phyloP scores from a whole-genome alignment of 164 flowering plant species.

The Cinnamomum chago region DNA sequence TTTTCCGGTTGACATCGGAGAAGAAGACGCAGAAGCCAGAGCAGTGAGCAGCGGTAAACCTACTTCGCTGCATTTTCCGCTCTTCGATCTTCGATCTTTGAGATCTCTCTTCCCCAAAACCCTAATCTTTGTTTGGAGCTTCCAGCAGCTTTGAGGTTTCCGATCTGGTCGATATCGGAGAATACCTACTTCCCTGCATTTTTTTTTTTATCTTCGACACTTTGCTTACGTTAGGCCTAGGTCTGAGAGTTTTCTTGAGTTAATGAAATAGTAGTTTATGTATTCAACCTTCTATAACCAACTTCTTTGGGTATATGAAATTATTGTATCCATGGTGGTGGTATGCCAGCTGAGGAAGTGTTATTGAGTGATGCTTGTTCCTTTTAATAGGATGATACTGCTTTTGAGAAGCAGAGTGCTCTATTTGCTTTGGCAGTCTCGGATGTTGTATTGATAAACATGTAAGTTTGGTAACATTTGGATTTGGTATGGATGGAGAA shows the following conservation, averaged over 20 bases:
- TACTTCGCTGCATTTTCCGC: too few relatives aligned
- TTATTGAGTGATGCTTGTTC: neutral
- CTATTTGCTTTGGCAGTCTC: constrained; percentile 59
- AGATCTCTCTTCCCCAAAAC: too few relatives aligned
- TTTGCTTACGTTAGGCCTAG: too few relatives aligned
- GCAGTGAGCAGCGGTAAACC: too few relatives aligned
- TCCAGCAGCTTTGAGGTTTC: too few relatives aligned
- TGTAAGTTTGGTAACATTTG: constrained; percentile 28
- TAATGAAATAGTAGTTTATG: neutral
- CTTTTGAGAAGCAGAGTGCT: constrained; percentile 70
- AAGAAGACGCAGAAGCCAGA: too few relatives aligned
- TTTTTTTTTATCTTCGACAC: too few relatives aligned
- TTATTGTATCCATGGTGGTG: neutral
- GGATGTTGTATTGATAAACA: constrained; percentile 58
- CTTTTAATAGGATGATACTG: constrained; percentile 53
- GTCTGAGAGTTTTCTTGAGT: neutral
- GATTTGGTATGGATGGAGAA: neutral
- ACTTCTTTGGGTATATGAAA: neutral
- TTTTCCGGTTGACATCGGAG: too few relatives aligned
- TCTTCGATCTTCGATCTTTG: too few relatives aligned
- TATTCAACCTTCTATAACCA: neutral
- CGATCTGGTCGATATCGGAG: too few relatives aligned
- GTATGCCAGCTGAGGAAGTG: neutral
- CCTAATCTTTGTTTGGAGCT: too few relatives aligned
- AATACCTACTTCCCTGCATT: too few relatives aligned